A percentile compares a stretch with the other conserved stretches of the same genome.
Conservation (phyloP, 495 filamentous ascomycete genomes). For the Achaetomiella virescens region DNA sequence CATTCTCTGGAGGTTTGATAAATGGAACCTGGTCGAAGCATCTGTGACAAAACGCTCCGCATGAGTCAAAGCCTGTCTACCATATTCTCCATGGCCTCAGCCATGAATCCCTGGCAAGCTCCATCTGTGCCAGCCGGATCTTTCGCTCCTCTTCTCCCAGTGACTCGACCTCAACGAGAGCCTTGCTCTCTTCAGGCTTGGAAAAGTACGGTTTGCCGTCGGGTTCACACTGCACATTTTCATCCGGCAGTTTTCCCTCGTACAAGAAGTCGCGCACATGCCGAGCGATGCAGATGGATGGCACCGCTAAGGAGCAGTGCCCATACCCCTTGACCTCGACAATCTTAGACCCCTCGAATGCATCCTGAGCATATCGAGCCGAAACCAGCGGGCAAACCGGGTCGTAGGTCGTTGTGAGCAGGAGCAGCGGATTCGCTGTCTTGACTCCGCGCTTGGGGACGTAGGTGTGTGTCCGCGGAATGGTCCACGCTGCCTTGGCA, state of each 20-base stretch:
- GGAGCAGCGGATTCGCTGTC: slow-evolving; percentile 36
- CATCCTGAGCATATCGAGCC: slow-evolving; percentile 32
- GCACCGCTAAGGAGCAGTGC: slow-evolving; percentile 36
- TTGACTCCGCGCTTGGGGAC: slow-evolving; percentile 27
- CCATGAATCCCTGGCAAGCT: slow-evolving; percentile 23
- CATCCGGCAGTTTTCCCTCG: slow-evolving; percentile 34
- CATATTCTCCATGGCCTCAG: neutral
- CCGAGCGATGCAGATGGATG: slow-evolving; percentile 33
- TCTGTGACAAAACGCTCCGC: no score
- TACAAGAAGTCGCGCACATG: slow-evolving; percentile 34
- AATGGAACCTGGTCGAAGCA: no score
- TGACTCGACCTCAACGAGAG: slow-evolving; percentile 6
- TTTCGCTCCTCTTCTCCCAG: slow-evolving; percentile 16
- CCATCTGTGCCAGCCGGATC: slow-evolving; percentile 27
- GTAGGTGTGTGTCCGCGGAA: slow-evolving; percentile 36
- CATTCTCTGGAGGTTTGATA: no score
- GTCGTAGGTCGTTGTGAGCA: slow-evolving; percentile 41
- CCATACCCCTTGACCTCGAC: slow-evolving; percentile 42
- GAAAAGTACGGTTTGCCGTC: slow-evolving; percentile 31
- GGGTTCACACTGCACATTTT: slow-evolving; percentile 29
- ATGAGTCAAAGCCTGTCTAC: no score
- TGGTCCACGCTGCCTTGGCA: slow-evolving; percentile 32
- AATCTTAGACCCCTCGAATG: slow-evolving; percentile 35
- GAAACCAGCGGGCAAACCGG: slow-evolving; percentile 40
- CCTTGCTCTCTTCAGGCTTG: slow-evolving; percentile 16